Evolutionary conservation across 2,329 filamentous ascomycete species (phyloP).

Genomic region (Akanthomyces dipterigenus): DNA sequence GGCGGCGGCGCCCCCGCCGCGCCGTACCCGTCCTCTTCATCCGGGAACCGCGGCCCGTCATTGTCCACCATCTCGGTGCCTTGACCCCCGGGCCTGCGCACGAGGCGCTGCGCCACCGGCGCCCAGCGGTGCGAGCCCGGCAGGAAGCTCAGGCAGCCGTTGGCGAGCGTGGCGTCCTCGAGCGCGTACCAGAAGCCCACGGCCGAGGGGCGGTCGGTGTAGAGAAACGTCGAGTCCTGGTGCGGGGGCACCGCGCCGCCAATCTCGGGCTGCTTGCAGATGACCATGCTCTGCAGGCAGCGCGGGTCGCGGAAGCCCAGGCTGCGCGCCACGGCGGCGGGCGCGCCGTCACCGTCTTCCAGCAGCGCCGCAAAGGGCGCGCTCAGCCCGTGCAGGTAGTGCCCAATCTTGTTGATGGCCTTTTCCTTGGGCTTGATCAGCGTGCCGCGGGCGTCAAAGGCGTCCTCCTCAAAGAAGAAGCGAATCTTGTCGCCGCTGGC

Average conservation of each 20-base stretch:
- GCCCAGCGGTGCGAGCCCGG: conserved; percentile 73
- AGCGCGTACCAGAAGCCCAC: conserved; percentile 98
- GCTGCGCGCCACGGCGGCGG: conserved; percentile 43
- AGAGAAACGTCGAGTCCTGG: conserved; percentile 88
- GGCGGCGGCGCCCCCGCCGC: conserved; percentile 30
- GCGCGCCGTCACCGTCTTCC: conserved; percentile 25
- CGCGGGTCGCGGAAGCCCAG: conserved; percentile 72
- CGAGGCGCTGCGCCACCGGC: conserved; percentile 65
- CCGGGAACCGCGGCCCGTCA: conserved; percentile 56
- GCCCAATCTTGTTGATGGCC: conserved; percentile 86
- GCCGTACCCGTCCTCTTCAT: conserved; percentile 40
- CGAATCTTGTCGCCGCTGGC: conserved; percentile 83
- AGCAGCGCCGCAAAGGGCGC: conserved; percentile 56
- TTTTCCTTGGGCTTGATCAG: conserved; percentile 72
- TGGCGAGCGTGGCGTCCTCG: conserved; percentile 79
- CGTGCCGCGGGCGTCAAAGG: conserved; percentile 59
- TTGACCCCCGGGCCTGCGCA: conserved; percentile 48
- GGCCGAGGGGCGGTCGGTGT: conserved; percentile 80
- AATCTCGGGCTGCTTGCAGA: conserved; percentile 97
- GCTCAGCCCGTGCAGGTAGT: conserved; percentile 66
- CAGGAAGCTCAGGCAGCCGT: conserved; percentile 84
- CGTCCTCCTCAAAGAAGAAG: conserved; percentile 97
- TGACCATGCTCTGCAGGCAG: conserved; percentile 89
- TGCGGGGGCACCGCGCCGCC: conserved; percentile 86
- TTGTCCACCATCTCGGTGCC: conserved; percentile 71